Conservation (phyloP, 23 red algal genomes). For the Porphyridium purpureum region DNA sequence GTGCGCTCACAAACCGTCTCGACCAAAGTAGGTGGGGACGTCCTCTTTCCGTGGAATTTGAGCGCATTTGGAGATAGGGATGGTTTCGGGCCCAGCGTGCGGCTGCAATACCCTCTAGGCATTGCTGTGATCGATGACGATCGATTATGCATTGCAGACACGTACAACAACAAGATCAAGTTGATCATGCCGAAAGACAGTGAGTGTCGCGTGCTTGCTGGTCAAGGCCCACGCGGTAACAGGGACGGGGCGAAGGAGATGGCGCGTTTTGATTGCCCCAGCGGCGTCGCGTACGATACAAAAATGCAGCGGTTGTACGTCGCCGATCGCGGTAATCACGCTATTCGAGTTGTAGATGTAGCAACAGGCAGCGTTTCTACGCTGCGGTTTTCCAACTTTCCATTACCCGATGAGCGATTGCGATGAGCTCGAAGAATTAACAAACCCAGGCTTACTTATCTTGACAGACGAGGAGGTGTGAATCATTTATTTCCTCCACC, state of each 20-base stretch:
- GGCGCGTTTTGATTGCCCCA: slow-evolving; percentile 2
- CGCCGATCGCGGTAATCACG: slow-evolving; percentile 6
- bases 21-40: slow-evolving; percentile 11
- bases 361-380: background rate
- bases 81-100: slow-evolving; percentile 1
- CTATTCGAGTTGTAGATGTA: background rate
- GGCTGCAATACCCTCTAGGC: slow-evolving; percentile 8
- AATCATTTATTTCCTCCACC: no score
- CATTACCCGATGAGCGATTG: no score
- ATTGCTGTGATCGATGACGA: background rate
- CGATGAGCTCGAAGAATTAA: no score
- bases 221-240: background rate
- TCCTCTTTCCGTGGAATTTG: slow-evolving; percentile 10
- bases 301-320: slow-evolving; percentile 2
- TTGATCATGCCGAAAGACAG: background rate
- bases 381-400: background rate
- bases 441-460: no score
- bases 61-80: slow-evolving; percentile 25
- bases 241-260: slow-evolving; percentile 1
- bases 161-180: slow-evolving; percentile 12
- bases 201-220: slow-evolving; percentile 5
- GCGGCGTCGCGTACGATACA: slow-evolving; percentile 3
- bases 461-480: no score
- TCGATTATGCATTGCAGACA: slow-evolving; percentile 1
- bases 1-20: background rate